Evolutionary conservation across 2,329 filamentous ascomycete genomes (phyloP).

Genomic region (Diaporthe vexans): DNA sequence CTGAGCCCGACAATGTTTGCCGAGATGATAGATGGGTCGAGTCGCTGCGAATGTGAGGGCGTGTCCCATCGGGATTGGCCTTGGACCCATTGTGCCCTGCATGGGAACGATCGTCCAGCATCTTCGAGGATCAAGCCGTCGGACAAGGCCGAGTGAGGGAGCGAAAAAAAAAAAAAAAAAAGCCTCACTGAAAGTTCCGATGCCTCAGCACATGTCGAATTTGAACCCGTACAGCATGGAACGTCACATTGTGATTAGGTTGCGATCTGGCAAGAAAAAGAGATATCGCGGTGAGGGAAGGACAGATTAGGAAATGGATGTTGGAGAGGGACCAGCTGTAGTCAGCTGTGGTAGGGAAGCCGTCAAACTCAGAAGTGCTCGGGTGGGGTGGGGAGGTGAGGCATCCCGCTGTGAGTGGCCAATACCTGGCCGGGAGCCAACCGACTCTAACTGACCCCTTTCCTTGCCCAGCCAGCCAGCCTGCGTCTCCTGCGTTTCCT

Average conservation of each 20-base stretch:
- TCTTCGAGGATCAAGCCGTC: background rate
- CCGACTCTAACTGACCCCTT: conserved; percentile 3
- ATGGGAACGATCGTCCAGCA: background rate
- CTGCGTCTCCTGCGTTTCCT: background rate
- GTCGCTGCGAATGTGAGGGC: conserved; percentile 14
- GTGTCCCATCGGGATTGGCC: conserved; percentile 24
- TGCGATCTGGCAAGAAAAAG: background rate
- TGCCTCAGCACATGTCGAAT: background rate
- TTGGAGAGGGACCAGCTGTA: background rate
- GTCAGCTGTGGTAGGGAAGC: background rate
- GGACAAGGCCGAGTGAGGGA: background rate
- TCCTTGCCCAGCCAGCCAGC: background rate
- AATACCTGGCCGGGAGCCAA: background rate
- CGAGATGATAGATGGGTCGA: conserved; percentile 28
- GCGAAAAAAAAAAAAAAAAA: background rate
- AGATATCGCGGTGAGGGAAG: conserved; percentile 11
- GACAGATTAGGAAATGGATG: conserved; percentile 9
- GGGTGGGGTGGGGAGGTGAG: conserved; percentile 7
- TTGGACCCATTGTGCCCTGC: conserved; percentile 19
- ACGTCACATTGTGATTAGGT: conserved; percentile 20
- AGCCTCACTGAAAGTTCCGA: background rate
- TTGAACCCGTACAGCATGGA: background rate
- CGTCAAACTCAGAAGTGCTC: conserved; percentile 20
- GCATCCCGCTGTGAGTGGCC: conserved; percentile 7
- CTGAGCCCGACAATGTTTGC: background rate